Evolutionary conservation across 192 early-diverging fungal genomes (phyloP), one percentile per base, ranked within the genome.

Genomic region (Glomus cerebriforme): DNA sequence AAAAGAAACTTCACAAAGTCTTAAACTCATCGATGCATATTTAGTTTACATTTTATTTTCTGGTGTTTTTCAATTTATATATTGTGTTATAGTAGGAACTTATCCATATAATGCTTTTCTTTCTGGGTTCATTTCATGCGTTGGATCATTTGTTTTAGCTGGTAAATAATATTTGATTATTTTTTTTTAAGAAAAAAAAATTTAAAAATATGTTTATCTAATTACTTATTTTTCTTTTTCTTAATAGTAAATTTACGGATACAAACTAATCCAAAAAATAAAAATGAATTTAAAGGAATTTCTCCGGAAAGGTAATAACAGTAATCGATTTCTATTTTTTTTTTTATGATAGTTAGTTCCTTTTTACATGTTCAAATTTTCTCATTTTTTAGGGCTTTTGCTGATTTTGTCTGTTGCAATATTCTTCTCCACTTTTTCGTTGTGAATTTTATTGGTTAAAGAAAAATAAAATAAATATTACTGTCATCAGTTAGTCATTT

Each of bases 91-190:
- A 27, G 96, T 88, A 17, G 97, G 97, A 64, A 95, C 92, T n/a
- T 98, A 91, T 83, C 98, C 98, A 26, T 99, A 97, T 88, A 99
- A 98, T 86, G 94, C 96, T 35, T 99, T 99, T 84, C 83, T 99
- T 81, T 92, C 97, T 13, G 96, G 96, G 34, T 99, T 99, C 86
- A 93, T 93, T 71, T 92, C 93, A 12, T 93, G 93, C 10, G 95
- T 98, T 29, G 97, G 95, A 27, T 87, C 89, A 69, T 99, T 99
- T 86, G 93, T 97, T 12, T 90, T 98, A 80, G 91, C 93, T 34
- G 93, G 95, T 95, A 82, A 81, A 79, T 12, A 64, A 13, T 43
- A 24, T 62, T 29, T 3, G 60, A 7, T 66, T 63, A 22, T 39
- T 45, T 58, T 32, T 35, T 32, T 62, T 22, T 27, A 35, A 35